Evolutionary conservation across 768 basidiomycete genomes (phyloP).

Genomic region (Suillus variegatus): DNA sequence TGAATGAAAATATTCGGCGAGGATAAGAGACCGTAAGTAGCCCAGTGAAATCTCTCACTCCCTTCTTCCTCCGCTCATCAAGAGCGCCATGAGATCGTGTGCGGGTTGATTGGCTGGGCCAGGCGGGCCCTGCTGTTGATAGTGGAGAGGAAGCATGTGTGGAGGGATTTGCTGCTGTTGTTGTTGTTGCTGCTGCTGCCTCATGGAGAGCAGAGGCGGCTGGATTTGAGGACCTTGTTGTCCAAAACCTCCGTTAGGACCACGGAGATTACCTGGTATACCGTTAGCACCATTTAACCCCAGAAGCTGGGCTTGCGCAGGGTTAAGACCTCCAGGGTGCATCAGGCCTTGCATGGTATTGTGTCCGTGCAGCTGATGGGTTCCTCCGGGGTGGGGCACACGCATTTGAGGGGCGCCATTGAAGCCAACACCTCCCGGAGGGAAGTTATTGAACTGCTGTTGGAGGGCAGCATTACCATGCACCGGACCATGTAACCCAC

Average conservation of each 20-base stretch:
- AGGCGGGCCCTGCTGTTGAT: constrained; percentile 60
- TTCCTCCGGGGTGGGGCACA: constrained; percentile 43
- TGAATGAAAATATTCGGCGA: constrained; percentile 11
- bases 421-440: constrained; percentile 46
- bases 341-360: constrained; percentile 54
- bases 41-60: constrained; percentile 46
- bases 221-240: constrained; percentile 35
- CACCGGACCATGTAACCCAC: constrained; percentile 45
- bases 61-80: constrained; percentile 72
- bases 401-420: constrained; percentile 47
- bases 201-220: constrained; percentile 30
- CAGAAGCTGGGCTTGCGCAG: constrained; percentile 48
- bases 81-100: constrained; percentile 80
- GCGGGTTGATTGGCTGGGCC: constrained; percentile 54
- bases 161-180: constrained; percentile 54
- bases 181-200: constrained; percentile 23
- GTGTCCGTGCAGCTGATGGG: constrained; percentile 51
- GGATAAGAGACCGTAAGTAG: constrained; percentile 17
- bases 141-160: constrained; percentile 52
- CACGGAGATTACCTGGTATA: constrained; percentile 46
- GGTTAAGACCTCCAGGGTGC: constrained; percentile 54
- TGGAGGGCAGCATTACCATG: constrained; percentile 49
- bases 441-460: constrained; percentile 56
- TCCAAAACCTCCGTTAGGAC: constrained; percentile 43
- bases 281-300: constrained; percentile 47